Base-by-base conservation (phyloP, 176 grass and related monocot species). In the Juncus effusus region DNA sequence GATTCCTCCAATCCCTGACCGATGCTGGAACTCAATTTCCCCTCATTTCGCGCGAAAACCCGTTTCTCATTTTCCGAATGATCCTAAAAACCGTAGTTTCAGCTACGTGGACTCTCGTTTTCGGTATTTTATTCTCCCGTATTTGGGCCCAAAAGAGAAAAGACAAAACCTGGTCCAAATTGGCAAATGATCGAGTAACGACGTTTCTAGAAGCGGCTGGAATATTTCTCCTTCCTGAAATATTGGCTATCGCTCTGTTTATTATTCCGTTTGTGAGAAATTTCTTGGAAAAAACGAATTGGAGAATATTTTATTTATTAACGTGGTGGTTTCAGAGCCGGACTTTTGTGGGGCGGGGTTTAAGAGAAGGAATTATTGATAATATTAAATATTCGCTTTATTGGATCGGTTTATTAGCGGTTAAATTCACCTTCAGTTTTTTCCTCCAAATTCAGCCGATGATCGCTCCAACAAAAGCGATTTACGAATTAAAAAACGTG, bases 241-340 rank as follows among this genome's bases (percentile, higher is more conserved):
- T 80, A 6, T 86, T 96, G 59, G 84, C 91, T 6, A 7, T 78
- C 0, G 69, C 79, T 7, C 79, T 96, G 36, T 96, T 96, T 44
- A 83, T 96, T 57, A 71, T 96, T 5, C 91, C 91, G 3, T 96
- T 86, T 83, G 84, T 87, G 65, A 80, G 84, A 3, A 96, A 90
- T 16, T 78, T 88, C 56, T 61, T 96, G 54, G 91, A 96, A 70
- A 96, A 78, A 77, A 84, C 87, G 1, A 96, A 96, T 16, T 96
- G 87, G 91, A 90, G 76, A 69, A 85, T 96, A 63, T 70, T 89
- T 57, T 87, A 87, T 54, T 81, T 77, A 3, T 74, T 96, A 11
- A 96, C 91, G 6, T 96, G 91, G 91, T 96, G 91, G 91, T 96
- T 96, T 73, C 87, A 96, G 38, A 91, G 70, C 74, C 84, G 84